Percentiles rank a stretch among this genome's conserved stretches.
phyloP scores from a whole-genome alignment of 2,329 filamentous ascomycete species.

The Verticillium longisporum region DNA sequence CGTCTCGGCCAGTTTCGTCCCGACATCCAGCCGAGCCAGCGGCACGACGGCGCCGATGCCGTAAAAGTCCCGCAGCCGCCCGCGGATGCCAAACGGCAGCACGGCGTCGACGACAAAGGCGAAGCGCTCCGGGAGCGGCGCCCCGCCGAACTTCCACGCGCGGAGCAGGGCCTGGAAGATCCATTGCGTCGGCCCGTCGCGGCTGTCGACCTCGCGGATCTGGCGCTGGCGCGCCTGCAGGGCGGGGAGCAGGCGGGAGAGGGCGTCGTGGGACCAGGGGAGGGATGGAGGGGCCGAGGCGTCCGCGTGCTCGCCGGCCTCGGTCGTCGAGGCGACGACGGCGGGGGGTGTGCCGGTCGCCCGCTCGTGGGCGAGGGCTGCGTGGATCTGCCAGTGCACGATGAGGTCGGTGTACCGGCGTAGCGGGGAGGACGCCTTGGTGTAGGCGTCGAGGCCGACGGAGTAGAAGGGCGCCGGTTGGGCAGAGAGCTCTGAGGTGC shows the following conservation, averaged over 20 bases:
- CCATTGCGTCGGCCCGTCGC: slow-evolving; percentile 43
- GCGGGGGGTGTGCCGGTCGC: slow-evolving; percentile 17
- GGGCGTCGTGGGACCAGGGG: slow-evolving; percentile 34
- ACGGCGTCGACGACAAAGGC: slow-evolving; percentile 37
- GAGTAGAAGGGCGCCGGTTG: slow-evolving; percentile 47
- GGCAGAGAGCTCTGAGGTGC: slow-evolving; percentile 45
- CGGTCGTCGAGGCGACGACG: slow-evolving; percentile 12
- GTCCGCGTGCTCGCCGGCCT: slow-evolving; percentile 16
- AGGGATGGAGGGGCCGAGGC: slow-evolving; percentile 25
- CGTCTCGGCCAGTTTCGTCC: slow-evolving; percentile 33
- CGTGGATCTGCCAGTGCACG: slow-evolving; percentile 61
- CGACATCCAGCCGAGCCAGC: slow-evolving; percentile 26
- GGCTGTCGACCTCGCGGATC: slow-evolving; percentile 33
- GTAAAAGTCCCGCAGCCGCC: slow-evolving; percentile 42
- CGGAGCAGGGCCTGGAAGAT: slow-evolving; percentile 53
- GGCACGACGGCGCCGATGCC: slow-evolving; percentile 35
- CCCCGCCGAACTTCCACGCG: slow-evolving; percentile 49
- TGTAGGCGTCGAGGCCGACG: slow-evolving; percentile 53
- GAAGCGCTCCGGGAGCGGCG: slow-evolving; percentile 39
- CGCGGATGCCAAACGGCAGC: slow-evolving; percentile 25
- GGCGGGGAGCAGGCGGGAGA: slow-evolving; percentile 40
- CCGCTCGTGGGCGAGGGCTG: slow-evolving; percentile 42
- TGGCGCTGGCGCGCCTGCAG: slow-evolving; percentile 47
- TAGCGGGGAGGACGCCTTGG: slow-evolving; percentile 60
- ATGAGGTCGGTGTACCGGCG: slow-evolving; percentile 57